phyloP scores from a whole-genome alignment of 257 asterid species.

The Datura wrightii region DNA sequence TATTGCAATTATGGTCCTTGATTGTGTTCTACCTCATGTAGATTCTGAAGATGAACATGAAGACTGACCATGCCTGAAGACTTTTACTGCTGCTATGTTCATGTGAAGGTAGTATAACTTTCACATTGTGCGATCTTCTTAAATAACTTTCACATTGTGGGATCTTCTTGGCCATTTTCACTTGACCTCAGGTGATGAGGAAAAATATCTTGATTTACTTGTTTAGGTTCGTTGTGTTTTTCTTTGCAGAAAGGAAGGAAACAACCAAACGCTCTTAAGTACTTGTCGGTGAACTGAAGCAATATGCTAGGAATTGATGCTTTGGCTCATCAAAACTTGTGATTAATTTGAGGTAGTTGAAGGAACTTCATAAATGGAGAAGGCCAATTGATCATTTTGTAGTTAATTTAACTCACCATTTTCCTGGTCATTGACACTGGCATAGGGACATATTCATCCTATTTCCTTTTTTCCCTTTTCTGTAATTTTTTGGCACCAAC shows the following conservation, averaged over 20 bases:
- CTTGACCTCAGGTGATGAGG: neutral
- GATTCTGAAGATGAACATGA: constrained; percentile 66
- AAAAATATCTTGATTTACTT: neutral
- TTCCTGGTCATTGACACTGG: constrained; percentile 27
- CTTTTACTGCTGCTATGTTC: neutral
- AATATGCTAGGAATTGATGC: neutral
- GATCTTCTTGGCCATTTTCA: neutral
- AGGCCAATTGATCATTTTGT: neutral
- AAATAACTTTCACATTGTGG: neutral
- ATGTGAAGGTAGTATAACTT: constrained; percentile 20
- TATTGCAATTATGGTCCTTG: neutral
- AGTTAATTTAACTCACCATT: constrained; percentile 4
- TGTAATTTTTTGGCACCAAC: constrained; percentile 1
- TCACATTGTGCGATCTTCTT: neutral
- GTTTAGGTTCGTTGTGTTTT: neutral
- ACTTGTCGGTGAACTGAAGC: constrained; percentile 16
- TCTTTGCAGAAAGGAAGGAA: constrained; percentile 21
- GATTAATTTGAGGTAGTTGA: constrained; percentile 23
- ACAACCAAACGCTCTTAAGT: neutral
- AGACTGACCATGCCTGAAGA: constrained; percentile 46
- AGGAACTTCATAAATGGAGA: neutral
- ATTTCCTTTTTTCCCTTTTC: neutral
- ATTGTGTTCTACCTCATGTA: constrained; percentile 34
- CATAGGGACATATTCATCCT: neutral
- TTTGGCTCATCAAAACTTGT: constrained; percentile 8